These are phyloP conservation scores for Fusarium bulbicola DNA, from an alignment of 2,329 filamentous ascomycete genomes.

Conservation along the genomic window DNA sequence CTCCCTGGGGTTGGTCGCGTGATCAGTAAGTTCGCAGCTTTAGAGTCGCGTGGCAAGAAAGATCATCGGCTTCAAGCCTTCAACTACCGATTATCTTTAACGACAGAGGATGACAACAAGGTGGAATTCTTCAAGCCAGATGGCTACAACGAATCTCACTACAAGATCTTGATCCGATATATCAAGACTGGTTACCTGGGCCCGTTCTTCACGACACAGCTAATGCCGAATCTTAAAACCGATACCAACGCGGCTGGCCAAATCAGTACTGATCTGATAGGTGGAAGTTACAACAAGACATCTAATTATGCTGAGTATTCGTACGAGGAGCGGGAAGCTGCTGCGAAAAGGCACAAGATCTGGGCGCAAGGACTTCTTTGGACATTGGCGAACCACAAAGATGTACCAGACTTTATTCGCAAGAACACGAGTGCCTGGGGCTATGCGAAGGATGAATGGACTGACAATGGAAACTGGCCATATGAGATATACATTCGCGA, in stretches of 20 bases:
- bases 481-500: slow-evolving; percentile 29
- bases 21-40: neutral
- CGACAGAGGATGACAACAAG: slow-evolving; percentile 6
- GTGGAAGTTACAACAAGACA: slow-evolving; percentile 13
- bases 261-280: slow-evolving; percentile 28
- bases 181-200: slow-evolving; percentile 16
- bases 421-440: neutral
- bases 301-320: slow-evolving; percentile 31
- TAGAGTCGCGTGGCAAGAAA: neutral
- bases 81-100: slow-evolving; percentile 24
- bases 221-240: slow-evolving; percentile 31
- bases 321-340: neutral
- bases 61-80: slow-evolving; percentile 31
- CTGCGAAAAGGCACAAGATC: slow-evolving; percentile 2
- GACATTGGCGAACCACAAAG: slow-evolving; percentile 21
- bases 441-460: slow-evolving; percentile 26
- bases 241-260: slow-evolving; percentile 26
- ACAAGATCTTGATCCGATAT: slow-evolving; percentile 26
- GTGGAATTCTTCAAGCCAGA: slow-evolving; percentile 21
- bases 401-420: slow-evolving; percentile 1
- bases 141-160: slow-evolving; percentile 18
- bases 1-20: slow-evolving; percentile 8
- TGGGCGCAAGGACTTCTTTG: slow-evolving; percentile 26
- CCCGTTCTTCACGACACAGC: slow-evolving; percentile 12
- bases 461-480: slow-evolving; percentile 13